Conservation (phyloP, 495 filamentous ascomycete species). For the Penicillium chermesinum region DNA sequence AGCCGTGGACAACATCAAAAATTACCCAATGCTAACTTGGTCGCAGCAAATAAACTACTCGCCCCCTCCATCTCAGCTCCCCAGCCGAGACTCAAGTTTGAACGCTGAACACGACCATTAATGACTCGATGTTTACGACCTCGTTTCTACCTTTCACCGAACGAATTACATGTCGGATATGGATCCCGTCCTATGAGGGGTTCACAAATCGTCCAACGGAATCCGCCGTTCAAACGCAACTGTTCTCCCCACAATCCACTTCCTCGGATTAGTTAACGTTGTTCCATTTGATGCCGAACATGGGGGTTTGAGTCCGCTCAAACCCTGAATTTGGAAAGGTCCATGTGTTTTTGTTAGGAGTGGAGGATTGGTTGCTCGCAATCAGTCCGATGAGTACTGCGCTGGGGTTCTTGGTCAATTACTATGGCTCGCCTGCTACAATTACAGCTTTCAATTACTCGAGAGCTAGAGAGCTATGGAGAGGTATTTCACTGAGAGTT, state of each 20-base stretch:
- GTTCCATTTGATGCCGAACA: conserved; percentile 16
- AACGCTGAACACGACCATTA: conserved; percentile 43
- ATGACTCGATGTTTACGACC: conserved; percentile 37
- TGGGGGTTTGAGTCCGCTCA: conserved; percentile 8
- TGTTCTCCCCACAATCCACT: conserved; percentile 20
- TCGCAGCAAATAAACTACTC: conserved; percentile 69
- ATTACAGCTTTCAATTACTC: conserved; percentile 13
- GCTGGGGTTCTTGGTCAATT: conserved; percentile 43
- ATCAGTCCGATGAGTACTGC: conserved; percentile 20
- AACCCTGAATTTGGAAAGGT: conserved; percentile 25
- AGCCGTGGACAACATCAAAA: neutral
- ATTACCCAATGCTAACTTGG: neutral
- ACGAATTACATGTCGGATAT: conserved; percentile 25
- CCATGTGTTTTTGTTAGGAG: conserved; percentile 39
- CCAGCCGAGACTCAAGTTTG: conserved; percentile 39
- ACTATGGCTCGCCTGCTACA: conserved; percentile 15
- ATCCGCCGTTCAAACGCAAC: conserved; percentile 30
- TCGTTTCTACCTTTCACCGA: conserved; percentile 23
- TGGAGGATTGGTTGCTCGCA: conserved; percentile 26
- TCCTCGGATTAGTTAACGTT: conserved; percentile 28
- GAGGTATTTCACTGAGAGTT: conserved; percentile 38
- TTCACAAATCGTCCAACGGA: conserved; percentile 24
- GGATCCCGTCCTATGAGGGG: conserved; percentile 24
- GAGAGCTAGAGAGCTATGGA: conserved; percentile 32
- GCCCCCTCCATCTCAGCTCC: conserved; percentile 57